Percentiles rank a stretch among this genome's conserved stretches.
Evolutionary conservation across 768 basidiomycete genomes (phyloP).

Genomic region (Pleurotus platypus): DNA sequence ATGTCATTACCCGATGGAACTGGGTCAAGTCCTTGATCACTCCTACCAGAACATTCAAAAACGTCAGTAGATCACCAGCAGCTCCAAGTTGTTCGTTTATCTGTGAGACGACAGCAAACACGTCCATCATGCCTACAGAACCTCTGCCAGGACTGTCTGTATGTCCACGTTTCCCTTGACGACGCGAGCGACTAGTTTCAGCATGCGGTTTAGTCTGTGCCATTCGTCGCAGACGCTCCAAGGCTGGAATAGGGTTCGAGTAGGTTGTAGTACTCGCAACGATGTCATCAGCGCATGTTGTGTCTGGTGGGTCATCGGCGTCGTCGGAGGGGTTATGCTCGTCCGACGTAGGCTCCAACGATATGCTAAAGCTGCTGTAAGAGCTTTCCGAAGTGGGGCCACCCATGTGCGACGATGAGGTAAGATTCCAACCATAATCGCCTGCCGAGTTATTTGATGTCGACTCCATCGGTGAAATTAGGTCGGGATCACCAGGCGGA

Average conservation of each 20-base stretch:
- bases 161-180: not conserved
- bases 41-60: slow-evolving; percentile 72
- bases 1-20: slow-evolving; percentile 78
- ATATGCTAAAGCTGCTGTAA: not conserved
- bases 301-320: slow-evolving; percentile 33
- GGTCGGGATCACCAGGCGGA: slow-evolving; percentile 27
- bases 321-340: slow-evolving; percentile 1
- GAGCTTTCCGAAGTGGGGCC: not conserved
- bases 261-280: slow-evolving; percentile 68
- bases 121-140: slow-evolving; percentile 68
- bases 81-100: slow-evolving; percentile 77
- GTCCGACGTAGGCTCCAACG: no score
- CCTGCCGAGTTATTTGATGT: not conserved
- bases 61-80: slow-evolving; percentile 61
- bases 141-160: slow-evolving; percentile 10
- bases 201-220: slow-evolving; percentile 14
- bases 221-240: slow-evolving; percentile 62
- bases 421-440: not conserved
- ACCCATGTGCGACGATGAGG: not conserved
- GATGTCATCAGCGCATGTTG: slow-evolving; percentile 46
- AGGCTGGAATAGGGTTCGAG: slow-evolving; percentile 64
- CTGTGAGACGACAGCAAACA: slow-evolving; percentile 74
- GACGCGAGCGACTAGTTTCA: not conserved
- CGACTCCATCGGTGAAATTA: not conserved
- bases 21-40: slow-evolving; percentile 73